A percentile compares a stretch with the other conserved stretches of the same genome.
phyloP scores from a whole-genome alignment of 768 basidiomycete genomes.

The Psilocybe cyanescens region DNA sequence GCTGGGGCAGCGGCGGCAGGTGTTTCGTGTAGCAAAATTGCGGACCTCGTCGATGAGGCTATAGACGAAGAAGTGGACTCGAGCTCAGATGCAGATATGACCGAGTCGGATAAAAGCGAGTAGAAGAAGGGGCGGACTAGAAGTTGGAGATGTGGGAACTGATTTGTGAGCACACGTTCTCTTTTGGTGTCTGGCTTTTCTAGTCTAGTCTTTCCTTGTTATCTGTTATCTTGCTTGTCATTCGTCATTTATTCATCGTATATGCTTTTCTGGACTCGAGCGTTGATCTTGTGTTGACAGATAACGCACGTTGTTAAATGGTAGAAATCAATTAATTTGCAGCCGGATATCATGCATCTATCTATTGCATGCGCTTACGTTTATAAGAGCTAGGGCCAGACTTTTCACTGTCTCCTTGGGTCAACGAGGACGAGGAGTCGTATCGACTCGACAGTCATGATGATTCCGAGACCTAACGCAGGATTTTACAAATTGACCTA shows the following conservation, averaged over 20 bases:
- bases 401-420: no score
- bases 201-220: no score
- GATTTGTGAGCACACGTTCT: background rate
- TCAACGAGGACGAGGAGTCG: no score
- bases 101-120: slow-evolving; percentile 29
- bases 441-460: no score
- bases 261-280: slow-evolving; percentile 4
- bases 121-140: slow-evolving; percentile 1
- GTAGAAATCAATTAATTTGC: background rate
- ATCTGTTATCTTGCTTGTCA: background rate
- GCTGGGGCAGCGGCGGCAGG: background rate
- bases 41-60: background rate
- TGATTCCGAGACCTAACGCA: background rate
- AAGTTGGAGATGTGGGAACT: no score
- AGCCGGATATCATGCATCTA: background rate
- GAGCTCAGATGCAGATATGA: slow-evolving; percentile 6
- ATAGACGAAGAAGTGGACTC: slow-evolving; percentile 1
- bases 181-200: background rate
- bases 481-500: background rate
- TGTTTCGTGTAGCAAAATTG: background rate
- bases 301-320: background rate
- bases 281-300: background rate
- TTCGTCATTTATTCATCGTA: background rate
- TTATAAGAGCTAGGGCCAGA: no score
- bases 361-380: background rate